Percentiles rank a stretch among this genome's conserved stretches.
Evolutionary conservation across 805 yeast genomes (phyloP).

Genomic region (Metschnikowia lunata): DNA sequence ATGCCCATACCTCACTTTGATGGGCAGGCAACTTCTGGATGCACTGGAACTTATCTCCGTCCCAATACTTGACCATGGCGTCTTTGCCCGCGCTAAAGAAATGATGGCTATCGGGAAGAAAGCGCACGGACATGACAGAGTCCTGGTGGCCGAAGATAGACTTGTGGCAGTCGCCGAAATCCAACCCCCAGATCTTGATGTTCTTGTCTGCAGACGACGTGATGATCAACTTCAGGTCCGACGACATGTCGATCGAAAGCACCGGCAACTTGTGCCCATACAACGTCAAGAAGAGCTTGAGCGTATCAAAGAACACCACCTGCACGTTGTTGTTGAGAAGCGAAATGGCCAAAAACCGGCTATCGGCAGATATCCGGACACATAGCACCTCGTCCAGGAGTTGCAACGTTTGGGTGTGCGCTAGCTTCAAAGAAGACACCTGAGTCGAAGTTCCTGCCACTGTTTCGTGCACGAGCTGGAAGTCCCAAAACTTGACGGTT

Average conservation of each 20-base stretch:
- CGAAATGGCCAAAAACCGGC: conserved; percentile 74
- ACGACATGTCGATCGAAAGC: conserved; percentile 83
- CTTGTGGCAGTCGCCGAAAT: conserved; percentile 97
- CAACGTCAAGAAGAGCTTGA: conserved; percentile 81
- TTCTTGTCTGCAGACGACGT: conserved; percentile 97
- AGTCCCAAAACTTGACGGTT: conserved; percentile 83
- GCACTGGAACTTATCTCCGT: conserved; percentile 94
- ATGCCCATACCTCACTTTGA: conserved; percentile 90
- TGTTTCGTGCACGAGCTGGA: conserved; percentile 60
- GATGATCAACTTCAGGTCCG: conserved; percentile 79
- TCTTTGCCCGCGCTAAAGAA: conserved; percentile 91
- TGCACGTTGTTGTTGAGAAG: conserved; percentile 92
- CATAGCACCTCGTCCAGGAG: conserved; percentile 79
- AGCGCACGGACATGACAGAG: conserved; percentile 82
- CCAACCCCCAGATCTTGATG: conserved; percentile 97
- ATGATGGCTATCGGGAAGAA: conserved; percentile 80
- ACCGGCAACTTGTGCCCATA: conserved; percentile 98
- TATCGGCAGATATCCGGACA: conserved; percentile 76
- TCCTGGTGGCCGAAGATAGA: conserved; percentile 97
- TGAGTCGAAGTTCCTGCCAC: conserved; percentile 63
- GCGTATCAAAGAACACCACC: conserved; percentile 80
- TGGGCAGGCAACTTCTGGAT: conserved; percentile 81
- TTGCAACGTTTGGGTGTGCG: conserved; percentile 79
- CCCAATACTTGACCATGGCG: conserved; percentile 91
- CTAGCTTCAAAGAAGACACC: conserved; percentile 52